Evolutionary conservation across 2,329 filamentous ascomycete genomes (phyloP), one percentile per base, ranked within the genome.

Genomic region (Pseudocercospora fijiensis): DNA sequence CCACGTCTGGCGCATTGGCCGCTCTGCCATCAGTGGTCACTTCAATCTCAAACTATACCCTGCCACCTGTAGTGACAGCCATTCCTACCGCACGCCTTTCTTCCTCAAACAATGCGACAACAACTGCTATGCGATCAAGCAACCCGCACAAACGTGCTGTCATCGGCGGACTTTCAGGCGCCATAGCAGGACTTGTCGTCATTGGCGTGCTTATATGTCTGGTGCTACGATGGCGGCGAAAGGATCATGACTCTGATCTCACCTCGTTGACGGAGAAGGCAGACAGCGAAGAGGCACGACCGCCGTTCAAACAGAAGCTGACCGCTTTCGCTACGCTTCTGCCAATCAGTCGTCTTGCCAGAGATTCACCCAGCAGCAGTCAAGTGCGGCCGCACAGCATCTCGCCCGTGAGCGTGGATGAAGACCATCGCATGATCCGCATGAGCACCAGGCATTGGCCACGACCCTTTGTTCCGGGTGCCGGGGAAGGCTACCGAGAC

Each of bases 391-490:
- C 67, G 30, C 28, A 33, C 41, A 68, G 59, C 24, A 67, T 51
- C 18, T 65, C 67, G n/a, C 67, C 69, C 0, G 69, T 70, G 2
- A 67, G 64, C 0, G 68, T 76, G 13, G 74, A 77, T 45, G 72
- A 74, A 33, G 72, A 74, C 27, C 68, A 73, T 58, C 67, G 70
- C 43, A 73, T 76, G 47, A 76, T 77, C 27, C 72, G 73, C 20
- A 73, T 76, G 66, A 72, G 66, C 58, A 70, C 70, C 9, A 63
- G 69, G 24, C 73, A 75, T 57, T 77, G 75, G 75, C 65, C 70
- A 22, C 67, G 74, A 30, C 75, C 75, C 7, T 76, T 70, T 52
- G 73, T 73, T 0, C 64, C 67, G 9, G 70, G 72, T 20, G 69
- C 73, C 27, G 71, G 72, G 13, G 72, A 76, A 65, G 72, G 73